Conservation (phyloP, 805 yeast species). For the Barnettozyma sucrosica region DNA sequence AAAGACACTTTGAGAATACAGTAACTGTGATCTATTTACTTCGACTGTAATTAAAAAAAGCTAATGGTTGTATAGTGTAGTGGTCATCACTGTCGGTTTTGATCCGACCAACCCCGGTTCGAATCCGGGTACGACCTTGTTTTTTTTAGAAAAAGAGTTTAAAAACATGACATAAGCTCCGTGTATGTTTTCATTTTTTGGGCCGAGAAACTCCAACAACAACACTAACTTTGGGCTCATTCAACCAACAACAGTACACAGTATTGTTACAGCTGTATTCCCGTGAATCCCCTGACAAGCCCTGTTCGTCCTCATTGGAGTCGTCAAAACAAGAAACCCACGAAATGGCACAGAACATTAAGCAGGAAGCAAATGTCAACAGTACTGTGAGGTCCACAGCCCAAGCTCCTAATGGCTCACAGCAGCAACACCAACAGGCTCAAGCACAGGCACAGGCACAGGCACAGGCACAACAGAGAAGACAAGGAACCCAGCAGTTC, state of each 20-base stretch:
- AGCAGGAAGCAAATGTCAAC: conserved; percentile 4
- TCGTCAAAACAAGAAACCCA: neutral
- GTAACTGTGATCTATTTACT: no score
- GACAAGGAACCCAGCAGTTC: conserved; percentile 34
- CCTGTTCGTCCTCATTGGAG: neutral
- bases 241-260: neutral
- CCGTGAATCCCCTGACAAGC: neutral
- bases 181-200: neutral
- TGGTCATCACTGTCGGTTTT: conserved; percentile 58
- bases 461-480: conserved; percentile 15
- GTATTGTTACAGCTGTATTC: neutral
- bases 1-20: no score
- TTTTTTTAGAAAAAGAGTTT: neutral
- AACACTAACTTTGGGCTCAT: neutral
- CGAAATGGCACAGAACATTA: conserved; percentile 7
- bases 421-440: conserved; percentile 3
- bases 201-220: neutral
- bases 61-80: conserved; percentile 50
- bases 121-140: conserved; percentile 77
- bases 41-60: no score
- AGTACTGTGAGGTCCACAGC: neutral
- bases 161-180: neutral
- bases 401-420: neutral
- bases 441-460: conserved; percentile 5
- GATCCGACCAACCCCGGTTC: conserved; percentile 75